Base-by-base conservation (phyloP, 2,329 filamentous ascomycete genomes). In the Bipolaris oryzae region DNA sequence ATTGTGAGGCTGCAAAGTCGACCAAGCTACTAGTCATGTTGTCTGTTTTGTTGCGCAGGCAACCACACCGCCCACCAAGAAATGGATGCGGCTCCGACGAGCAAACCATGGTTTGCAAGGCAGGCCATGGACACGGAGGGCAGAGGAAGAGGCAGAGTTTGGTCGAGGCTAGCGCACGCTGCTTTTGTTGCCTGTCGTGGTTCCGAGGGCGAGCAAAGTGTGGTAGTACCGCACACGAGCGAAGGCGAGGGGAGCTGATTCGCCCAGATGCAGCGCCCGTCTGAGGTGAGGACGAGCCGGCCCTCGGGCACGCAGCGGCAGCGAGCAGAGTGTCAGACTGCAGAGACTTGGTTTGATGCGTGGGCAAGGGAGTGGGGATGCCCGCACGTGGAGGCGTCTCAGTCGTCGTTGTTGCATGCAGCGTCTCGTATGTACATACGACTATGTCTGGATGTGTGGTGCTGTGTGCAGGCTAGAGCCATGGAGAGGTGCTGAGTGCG, bases 271-370 rank as follows among this genome's bases (percentile, higher is more conserved):
- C 28, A 15, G 31, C n/a, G 31, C 20, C 56, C 50, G 50, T 55
- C 53, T 61, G 52, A 57, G 46, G 59, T 57, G 46, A 59, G 59
- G 54, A 48, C 46, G 59, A 51, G 45, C 56, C 56, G 59, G 34
- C 35, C 53, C 59, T 54, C 28, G 34, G 34, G 37, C 46, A 18
- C 34, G 11, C 16, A 38, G 41, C 47, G 21, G 38, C 28, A 46
- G 13, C 23, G 10, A 23, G 39, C 39, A 23, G 42, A 55, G 20
- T 38, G 50, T 38, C 49, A 50, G 44, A 45, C 20, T 44, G 42
- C 15, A 43, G 41, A 38, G 47, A 42, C 3, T 11, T 6, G 6
- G n/a, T 34, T 3, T 37, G 11, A 11, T 23, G 33, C 33, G 44
- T 31, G 41, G 41, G 41, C 37, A 13, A 25, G 34, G 48, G 38